Base-by-base conservation (phyloP, 768 basidiomycete genomes). In the Dictyophora rubrovolvata region DNA sequence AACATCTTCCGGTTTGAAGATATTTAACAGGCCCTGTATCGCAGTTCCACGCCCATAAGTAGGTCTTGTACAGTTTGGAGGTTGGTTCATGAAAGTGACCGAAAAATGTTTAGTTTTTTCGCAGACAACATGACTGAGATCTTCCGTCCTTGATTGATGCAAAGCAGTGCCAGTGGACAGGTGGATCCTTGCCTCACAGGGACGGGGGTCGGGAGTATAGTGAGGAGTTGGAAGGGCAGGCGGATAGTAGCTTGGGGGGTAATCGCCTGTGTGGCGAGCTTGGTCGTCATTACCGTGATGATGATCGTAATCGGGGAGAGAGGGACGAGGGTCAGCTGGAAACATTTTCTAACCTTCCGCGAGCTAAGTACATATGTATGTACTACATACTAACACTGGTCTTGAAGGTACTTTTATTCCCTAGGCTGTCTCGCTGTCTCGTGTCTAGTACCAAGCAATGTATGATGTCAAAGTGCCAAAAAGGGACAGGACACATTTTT, bases 201-300 rank as follows among this genome's bases (percentile, higher is more conserved):
- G 64, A 22, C 74, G 77, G 1, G 84, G 84, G 61, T 81, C 75
- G 11, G 75, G 74, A 5, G 82, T 75, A 66, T 86, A 86, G n/a
- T 70, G 17, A 70, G 77, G 61, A 68, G 81, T 63, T 72, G 49
- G 48, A 5, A 34, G 34, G 28, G 35, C 56, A 34, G 56, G 56
- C 33, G 56, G 36, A 35, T 58, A 58, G 28, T 28, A 28, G 18
- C 47, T 50, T 11, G 56, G 56, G 20, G 36, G 56, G 10, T n/a
- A n/a, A 42, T 42, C 42, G 42, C n/a, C 42, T 12, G 2, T 2
- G 42, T 42, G 42, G n/a, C 42, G 42, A 42, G 12, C 42, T 42
- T 3, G 28, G 28, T 28, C 28, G 7, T 28, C 28, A 7, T 28
- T 28, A 28, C 7, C 28, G 7, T 7, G 28, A 28, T 42, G 14